Base-by-base conservation (phyloP, 1,139 yeast genomes). In the Kazachstania sp. region DNA sequence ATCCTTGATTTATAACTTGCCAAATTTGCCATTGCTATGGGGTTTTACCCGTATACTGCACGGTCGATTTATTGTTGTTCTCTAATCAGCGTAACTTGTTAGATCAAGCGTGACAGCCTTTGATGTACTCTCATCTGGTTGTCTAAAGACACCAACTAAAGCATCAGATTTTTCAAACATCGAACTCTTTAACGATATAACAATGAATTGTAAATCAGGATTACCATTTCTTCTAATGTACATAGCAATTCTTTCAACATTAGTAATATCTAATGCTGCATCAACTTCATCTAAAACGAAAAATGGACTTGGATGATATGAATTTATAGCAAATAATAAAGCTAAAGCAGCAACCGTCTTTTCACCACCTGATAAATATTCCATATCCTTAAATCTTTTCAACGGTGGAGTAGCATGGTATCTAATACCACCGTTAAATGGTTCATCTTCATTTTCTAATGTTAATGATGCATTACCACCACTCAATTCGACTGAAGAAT, bases 341-440 rank as follows among this genome's bases (percentile, higher is more conserved):
- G 97, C 97, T 54, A 92, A 72, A 0, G 98, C 98, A 1, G 98
- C 98, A 67, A 92, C 84, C 1, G 97, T 86, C 64, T 90, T 88
- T 62, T 92, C 98, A 44, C 99, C 99, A 45, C 98, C 99, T 0
- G 97, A 87, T 13, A 92, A 72, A 51, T 86, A 77, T 50, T 87
- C 95, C 88, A 92, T 90, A 56, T 87, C 97, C 59, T 94, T 77
- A 64, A 88, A 92, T 55, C 97, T 74, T 60, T 92, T 94, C 79
- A 86, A 77, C 9, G 98, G 98, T 1, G 98, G 97, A 84, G 90
- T 90, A 0, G 96, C 96, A 63, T 88, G 95, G 60, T 87, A 94
- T 57, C 81, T 84, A 45, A 88, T 75, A 1, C 97, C 98, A 0
- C 81, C 79, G 38, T 77, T 67, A 59, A 82, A 94, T 5, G 96